Conservation (phyloP, 257 asterid species). For the Ballota nigra region DNA sequence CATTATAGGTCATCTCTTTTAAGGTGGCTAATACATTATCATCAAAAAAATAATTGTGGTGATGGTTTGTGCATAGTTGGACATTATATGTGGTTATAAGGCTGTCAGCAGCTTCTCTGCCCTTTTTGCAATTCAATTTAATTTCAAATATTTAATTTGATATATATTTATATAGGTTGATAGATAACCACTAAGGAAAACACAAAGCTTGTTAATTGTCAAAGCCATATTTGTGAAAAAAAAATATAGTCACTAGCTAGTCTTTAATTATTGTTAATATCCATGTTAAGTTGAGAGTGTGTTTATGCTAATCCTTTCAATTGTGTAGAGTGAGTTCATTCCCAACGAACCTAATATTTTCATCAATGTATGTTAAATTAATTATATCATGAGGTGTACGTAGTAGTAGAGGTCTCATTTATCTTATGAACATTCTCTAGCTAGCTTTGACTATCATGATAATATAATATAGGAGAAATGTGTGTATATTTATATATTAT, state of each 20-base stretch:
- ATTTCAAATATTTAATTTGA: not conserved
- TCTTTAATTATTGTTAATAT: not conserved
- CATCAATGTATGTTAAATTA: not conserved
- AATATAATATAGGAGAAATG: no score
- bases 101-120: conserved; percentile 18
- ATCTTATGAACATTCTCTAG: no score
- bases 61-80: conserved; percentile 27
- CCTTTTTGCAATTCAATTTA: not conserved
- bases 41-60: conserved; percentile 2
- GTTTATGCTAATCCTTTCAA: not conserved
- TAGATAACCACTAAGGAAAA: not conserved
- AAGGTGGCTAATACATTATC: conserved; percentile 29
- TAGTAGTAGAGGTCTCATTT: no score
- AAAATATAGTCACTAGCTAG: not conserved
- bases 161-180: no score
- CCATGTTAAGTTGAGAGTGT: not conserved
- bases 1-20: no score
- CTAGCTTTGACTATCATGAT: no score
- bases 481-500: no score
- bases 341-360: not conserved
- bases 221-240: not conserved
- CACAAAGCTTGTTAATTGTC: not conserved
- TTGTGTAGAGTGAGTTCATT: conserved; percentile 15
- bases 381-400: no score
- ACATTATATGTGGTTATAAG: conserved; percentile 28